A percentile compares a stretch with the other conserved stretches of the same genome.
Evolutionary conservation across 1,284 basidiomycete species (phyloP).

Genomic region (Puccinia horiana): DNA sequence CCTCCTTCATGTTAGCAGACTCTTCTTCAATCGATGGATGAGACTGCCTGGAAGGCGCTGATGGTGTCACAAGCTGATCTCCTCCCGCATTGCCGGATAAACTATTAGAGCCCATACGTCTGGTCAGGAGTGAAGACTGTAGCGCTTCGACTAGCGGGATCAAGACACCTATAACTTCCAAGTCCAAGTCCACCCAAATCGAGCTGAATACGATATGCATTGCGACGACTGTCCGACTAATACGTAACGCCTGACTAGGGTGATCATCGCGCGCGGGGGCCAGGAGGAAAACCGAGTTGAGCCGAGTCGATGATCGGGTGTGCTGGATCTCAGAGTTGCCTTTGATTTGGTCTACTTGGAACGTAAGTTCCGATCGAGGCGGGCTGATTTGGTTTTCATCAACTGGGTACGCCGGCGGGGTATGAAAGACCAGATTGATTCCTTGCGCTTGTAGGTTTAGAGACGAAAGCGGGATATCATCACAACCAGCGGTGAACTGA

Average conservation of each 20-base stretch:
- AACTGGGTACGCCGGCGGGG: neutral
- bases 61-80: neutral
- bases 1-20: neutral
- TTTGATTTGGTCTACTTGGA: constrained; percentile 28
- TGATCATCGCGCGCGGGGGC: constrained; percentile 29
- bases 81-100: neutral
- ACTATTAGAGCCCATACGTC: neutral
- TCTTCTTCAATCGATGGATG: neutral
- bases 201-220: constrained; percentile 19
- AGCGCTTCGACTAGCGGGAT: constrained; percentile 7
- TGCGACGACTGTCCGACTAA: neutral
- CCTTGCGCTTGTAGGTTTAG: neutral
- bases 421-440: constrained; percentile 1
- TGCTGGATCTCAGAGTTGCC: neutral
- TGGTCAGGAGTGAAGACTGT: neutral
- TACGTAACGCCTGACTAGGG: constrained; percentile 7
- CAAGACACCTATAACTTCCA: constrained; percentile 17
- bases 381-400: neutral
- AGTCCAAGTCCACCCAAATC: constrained; percentile 26
- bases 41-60: neutral
- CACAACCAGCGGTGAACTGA: neutral
- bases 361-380: neutral
- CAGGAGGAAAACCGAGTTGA: constrained; percentile 1
- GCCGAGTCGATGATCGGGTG: neutral
- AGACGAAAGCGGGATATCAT: constrained; percentile 22